phyloP scores from a whole-genome alignment of 1,284 basidiomycete species.

The Puccinia polysora region DNA sequence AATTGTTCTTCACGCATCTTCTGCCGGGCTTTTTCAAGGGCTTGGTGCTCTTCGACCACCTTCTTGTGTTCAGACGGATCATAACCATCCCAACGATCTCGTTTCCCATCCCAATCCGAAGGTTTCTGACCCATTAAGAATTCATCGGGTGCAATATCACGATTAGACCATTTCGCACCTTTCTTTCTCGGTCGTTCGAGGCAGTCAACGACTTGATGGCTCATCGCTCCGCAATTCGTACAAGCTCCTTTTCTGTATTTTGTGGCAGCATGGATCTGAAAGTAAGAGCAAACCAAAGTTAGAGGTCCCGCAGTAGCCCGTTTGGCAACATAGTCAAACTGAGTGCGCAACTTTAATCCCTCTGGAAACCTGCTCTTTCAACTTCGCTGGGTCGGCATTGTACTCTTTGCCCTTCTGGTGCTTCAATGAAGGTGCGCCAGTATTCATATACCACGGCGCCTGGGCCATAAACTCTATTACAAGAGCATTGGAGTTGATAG shows the following conservation, averaged over 20 bases:
- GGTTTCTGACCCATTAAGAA: slow-evolving; percentile 61
- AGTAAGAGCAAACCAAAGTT: too few relatives aligned
- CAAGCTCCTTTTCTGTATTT: slow-evolving; percentile 97
- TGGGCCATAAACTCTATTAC: slow-evolving; percentile 62
- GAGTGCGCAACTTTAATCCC: slow-evolving; percentile 62
- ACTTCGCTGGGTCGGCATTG: slow-evolving; percentile 64
- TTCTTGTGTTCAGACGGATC: slow-evolving; percentile 77
- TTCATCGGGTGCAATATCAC: slow-evolving; percentile 86
- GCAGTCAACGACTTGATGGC: slow-evolving; percentile 86
- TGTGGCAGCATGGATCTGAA: slow-evolving; percentile 73
- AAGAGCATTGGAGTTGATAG: slow-evolving; percentile 62
- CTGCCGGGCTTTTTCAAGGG: slow-evolving; percentile 82
- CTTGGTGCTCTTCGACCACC: slow-evolving; percentile 89
- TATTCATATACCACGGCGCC: slow-evolving; percentile 97
- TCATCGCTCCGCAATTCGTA: slow-evolving; percentile 96
- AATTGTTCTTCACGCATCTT: slow-evolving; percentile 91
- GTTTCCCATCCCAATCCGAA: slow-evolving; percentile 84
- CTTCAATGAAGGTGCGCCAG: slow-evolving; percentile 79
- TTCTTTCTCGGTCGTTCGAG: slow-evolving; percentile 92
- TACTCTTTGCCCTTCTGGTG: slow-evolving; percentile 69
- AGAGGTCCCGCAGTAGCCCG: too few relatives aligned
- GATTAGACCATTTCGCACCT: slow-evolving; percentile 88
- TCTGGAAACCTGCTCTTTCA: slow-evolving; percentile 88
- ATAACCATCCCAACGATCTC: slow-evolving; percentile 98
- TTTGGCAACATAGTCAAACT: too few relatives aligned